Evolutionary conservation across 805 yeast species (phyloP).

Genomic region (Wickerhamiella galacta): DNA sequence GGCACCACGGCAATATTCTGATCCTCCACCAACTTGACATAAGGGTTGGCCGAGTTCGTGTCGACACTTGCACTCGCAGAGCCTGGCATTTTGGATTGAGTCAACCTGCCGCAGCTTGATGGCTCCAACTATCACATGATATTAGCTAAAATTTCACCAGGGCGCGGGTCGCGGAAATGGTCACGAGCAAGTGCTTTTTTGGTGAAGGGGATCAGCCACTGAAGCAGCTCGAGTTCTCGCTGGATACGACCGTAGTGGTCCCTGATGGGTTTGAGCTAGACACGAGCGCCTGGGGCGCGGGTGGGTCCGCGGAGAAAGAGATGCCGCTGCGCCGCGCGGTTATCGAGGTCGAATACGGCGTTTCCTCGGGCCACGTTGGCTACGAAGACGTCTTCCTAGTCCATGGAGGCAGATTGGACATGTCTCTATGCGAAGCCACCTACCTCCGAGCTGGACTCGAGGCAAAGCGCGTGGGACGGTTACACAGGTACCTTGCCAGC

Average conservation of each 20-base stretch:
- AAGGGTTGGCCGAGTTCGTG: constrained; percentile 37
- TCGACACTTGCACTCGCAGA: constrained; percentile 5
- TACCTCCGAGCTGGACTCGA: constrained; percentile 3
- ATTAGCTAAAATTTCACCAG: neutral
- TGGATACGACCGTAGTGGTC: too few relatives aligned
- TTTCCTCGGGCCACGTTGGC: neutral
- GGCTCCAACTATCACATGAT: neutral
- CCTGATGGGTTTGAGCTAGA: too few relatives aligned
- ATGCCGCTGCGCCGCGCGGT: neutral
- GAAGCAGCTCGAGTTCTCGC: constrained; percentile 1
- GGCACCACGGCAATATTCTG: constrained; percentile 74
- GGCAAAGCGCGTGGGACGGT: neutral
- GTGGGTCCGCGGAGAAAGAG: neutral
- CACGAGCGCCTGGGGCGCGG: neutral
- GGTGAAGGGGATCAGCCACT: neutral
- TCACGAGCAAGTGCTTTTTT: neutral
- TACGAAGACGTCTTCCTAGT: constrained; percentile 1
- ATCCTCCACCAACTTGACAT: constrained; percentile 47
- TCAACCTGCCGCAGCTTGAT: neutral
- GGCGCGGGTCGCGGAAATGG: neutral
- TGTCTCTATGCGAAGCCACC: neutral
- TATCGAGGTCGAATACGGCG: too few relatives aligned
- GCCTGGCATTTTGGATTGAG: neutral
- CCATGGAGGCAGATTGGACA: neutral
- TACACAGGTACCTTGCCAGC: neutral